Base-by-base conservation (phyloP, 106 monocot species). In the Dendrobium huoshanense region DNA sequence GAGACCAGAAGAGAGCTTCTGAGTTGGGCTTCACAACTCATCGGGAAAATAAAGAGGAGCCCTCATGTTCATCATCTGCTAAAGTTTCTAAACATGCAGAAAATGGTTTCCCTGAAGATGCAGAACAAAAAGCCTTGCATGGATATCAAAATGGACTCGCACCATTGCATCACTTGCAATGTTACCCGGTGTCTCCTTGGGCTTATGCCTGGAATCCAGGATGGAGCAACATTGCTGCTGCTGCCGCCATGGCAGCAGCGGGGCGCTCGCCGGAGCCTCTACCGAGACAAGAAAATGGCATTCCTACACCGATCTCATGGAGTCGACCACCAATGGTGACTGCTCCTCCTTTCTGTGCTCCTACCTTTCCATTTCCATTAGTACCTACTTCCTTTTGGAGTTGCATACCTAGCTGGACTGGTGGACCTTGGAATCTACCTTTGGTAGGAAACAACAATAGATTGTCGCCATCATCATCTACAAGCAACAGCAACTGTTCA, bases 111-210 rank as follows among this genome's bases (percentile, higher is more conserved):
- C 56, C 80, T 77, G 83, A 79, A 76, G 80, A 81, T 67, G 41
- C 25, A 2, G 82, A 89, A 77, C 79, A 85, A 79, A 84, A 73
- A 20, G 18, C 44, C 77, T 48, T 75, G 42, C 88, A 79, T 15
- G 84, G 80, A 37, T 77, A 64, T 48, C 83, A 73, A 74, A 87
- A 83, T 82, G 86, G 84, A 41, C 47, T 83, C 10, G 22, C 86
- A 42, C 86, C 84, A 11, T 56, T 90, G 27, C 87, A 82, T 78
- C 88, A 76, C 41, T 11, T 91, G 75, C 89, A 85, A 3, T 89
- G 77, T 81, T 96, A 79, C 77, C 86, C 91, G 24, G 88, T 87
- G 13, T 80, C 94, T 75, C 87, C 92, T 58, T 91, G 91, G 87
- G 76, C 88, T 51, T 89, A 83, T 19, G 86, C 91, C 59, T 95